phyloP scores from a whole-genome alignment of 108 stramenopile species.

The Cylindrotheca closterium region DNA sequence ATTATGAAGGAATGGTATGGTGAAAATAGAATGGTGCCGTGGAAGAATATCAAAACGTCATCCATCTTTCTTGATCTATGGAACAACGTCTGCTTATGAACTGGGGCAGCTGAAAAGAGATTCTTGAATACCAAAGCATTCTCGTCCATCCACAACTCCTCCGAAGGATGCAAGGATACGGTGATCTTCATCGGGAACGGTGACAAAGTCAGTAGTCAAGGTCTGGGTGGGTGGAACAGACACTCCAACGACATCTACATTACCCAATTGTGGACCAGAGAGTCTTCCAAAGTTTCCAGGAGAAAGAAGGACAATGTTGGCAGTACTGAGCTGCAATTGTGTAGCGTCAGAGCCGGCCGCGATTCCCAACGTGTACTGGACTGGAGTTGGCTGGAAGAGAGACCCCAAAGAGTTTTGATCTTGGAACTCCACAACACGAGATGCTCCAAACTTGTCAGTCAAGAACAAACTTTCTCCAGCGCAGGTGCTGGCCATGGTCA shows the following conservation, averaged over 20 bases:
- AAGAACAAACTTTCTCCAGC: conserved; percentile 31
- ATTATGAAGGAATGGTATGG: too few species aligned
- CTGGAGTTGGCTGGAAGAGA: neutral
- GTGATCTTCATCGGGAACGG: conserved; percentile 1
- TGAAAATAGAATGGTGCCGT: too few species aligned
- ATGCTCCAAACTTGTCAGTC: conserved; percentile 31
- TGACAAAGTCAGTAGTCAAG: neutral
- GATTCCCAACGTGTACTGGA: neutral
- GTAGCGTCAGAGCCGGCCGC: neutral
- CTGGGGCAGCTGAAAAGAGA: neutral
- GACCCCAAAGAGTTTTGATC: neutral
- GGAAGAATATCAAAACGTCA: too few species aligned
- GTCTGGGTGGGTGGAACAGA: conserved; percentile 10
- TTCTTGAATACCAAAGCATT: neutral
- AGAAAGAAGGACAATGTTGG: conserved; percentile 8
- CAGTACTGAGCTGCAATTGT: neutral
- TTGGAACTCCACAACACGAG: conserved; percentile 27
- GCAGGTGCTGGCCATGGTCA: conserved; percentile 28
- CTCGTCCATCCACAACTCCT: conserved; percentile 5
- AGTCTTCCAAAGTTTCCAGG: neutral
- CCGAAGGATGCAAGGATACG: conserved; percentile 6
- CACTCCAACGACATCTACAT: neutral
- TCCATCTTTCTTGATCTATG: too few species aligned
- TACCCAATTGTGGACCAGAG: conserved; percentile 1
- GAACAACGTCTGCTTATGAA: neutral